These are phyloP conservation scores for Lignosus rhinocerotis DNA, from an alignment of 1,284 basidiomycete species.

Conservation along the genomic window DNA sequence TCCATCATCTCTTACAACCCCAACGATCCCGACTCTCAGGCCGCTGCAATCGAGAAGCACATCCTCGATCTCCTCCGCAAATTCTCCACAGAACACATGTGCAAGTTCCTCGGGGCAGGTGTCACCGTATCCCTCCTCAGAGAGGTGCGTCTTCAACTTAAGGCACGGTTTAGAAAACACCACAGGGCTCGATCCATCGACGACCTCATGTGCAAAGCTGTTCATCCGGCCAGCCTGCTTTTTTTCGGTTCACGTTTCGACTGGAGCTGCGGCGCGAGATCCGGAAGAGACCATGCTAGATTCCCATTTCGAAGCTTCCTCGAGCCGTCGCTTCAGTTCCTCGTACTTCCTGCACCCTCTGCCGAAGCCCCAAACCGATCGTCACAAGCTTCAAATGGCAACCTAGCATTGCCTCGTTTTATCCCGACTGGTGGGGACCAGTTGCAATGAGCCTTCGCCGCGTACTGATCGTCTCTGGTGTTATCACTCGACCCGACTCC, in stretches of 20 bases:
- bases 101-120: conserved; percentile 78
- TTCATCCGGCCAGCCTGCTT: not conserved
- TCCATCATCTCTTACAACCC: conserved; percentile 49
- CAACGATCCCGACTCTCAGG: conserved; percentile 50
- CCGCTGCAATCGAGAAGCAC: conserved; percentile 58
- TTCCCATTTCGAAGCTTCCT: conserved; percentile 3
- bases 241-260: not conserved
- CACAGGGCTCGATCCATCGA: not conserved
- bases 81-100: conserved; percentile 72
- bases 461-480: not conserved
- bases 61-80: conserved; percentile 62
- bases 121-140: conserved; percentile 49
- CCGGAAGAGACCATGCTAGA: conserved; percentile 6
- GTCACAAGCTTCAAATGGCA: not conserved
- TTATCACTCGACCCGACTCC: not conserved
- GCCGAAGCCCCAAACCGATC: not conserved
- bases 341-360: not conserved
- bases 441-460: not conserved
- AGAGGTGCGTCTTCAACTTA: conserved; percentile 35
- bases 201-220: not conserved
- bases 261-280: not conserved
- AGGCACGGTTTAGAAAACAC: not conserved
- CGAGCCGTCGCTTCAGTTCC: not conserved
- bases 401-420: no score
- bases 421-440: not conserved